Evolutionary conservation across 176 grass and related monocot species (phyloP).

Genomic region (Aegilops sharonensis): DNA sequence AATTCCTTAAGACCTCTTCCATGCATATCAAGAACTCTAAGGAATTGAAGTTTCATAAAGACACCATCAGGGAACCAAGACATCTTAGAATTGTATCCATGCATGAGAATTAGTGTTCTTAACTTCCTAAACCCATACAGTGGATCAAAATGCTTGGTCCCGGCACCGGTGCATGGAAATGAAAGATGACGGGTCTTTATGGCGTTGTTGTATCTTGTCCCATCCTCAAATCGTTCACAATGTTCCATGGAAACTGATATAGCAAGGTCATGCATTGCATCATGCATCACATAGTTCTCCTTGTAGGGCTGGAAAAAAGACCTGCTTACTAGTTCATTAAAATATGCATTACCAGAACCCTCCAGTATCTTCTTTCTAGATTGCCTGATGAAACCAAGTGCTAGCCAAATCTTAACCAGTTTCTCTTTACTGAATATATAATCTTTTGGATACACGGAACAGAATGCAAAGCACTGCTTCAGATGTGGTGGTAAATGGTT

Average conservation of each 20-base stretch:
- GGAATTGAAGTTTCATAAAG: constrained; percentile 49
- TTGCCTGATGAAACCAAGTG: constrained; percentile 51
- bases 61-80: constrained; percentile 29
- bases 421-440: constrained; percentile 57
- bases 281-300: constrained; percentile 62
- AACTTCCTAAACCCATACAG: constrained; percentile 52
- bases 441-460: constrained; percentile 77
- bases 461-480: constrained; percentile 80
- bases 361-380: constrained; percentile 47
- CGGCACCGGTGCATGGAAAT: constrained; percentile 38
- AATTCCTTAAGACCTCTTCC: constrained; percentile 44
- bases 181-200: constrained; percentile 60
- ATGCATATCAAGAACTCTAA: constrained; percentile 63
- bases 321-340: constrained; percentile 60
- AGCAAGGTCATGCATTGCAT: constrained; percentile 70
- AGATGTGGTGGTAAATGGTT: constrained; percentile 63
- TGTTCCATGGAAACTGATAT: constrained; percentile 59
- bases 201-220: background rate
- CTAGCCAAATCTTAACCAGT: constrained; percentile 66
- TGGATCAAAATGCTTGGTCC: constrained; percentile 27
- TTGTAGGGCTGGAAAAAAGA: constrained; percentile 58
- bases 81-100: constrained; percentile 49
- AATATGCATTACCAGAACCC: constrained; percentile 54
- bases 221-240: constrained; percentile 43
- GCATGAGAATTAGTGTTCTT: constrained; percentile 56